Evolutionary conservation across 352 stramenopile species (phyloP), one percentile per base, ranked within the genome.

Genomic region (Phytophthora ohioensis): DNA sequence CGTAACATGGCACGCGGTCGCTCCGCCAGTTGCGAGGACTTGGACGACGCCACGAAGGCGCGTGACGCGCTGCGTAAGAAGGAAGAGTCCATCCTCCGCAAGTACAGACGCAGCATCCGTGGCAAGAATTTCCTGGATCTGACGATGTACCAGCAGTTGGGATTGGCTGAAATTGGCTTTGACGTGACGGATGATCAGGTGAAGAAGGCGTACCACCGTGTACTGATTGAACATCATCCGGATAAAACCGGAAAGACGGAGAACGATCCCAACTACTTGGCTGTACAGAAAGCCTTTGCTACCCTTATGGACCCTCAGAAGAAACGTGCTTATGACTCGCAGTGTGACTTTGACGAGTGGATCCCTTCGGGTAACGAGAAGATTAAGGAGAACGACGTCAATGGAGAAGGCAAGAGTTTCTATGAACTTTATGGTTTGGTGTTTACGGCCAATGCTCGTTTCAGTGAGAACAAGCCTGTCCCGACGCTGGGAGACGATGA

Each of bases 181-280:
- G 85, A 92, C 67, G 86, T 90, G 48, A 93, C 87, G 34, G 87
- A 93, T 41, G 85, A 93, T 1, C 84, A 93, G 72, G 82, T 95
- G 71, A 95, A 95, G 78, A 94, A 95, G 73, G 88, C 87, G 21
- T 97, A 95, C 79, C 88, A 94, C 69, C 88, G 88, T 60, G 90
- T 95, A 49, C 71, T 97, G 10, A 95, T 95, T 38, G 88, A 95
- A 68, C 88, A 97, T 79, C 90, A 95, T 76, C 86, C 90, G 15
- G 85, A 94, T 75, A 94, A 95, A 75, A 97, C 90, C 39, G 80
- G 90, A 56, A 95, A 95, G 78, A 93, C 89, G 30, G 88, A 97
- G 76, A 95, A 97, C 70, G 85, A 95, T 69, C 88, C 90, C 3
- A 97, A 97, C 82, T 94, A 95, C 62, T 59, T 97, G 60, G 90